phyloP scores from a whole-genome alignment of 2,329 filamentous ascomycete genomes.

The Colletotrichum caudatum region DNA sequence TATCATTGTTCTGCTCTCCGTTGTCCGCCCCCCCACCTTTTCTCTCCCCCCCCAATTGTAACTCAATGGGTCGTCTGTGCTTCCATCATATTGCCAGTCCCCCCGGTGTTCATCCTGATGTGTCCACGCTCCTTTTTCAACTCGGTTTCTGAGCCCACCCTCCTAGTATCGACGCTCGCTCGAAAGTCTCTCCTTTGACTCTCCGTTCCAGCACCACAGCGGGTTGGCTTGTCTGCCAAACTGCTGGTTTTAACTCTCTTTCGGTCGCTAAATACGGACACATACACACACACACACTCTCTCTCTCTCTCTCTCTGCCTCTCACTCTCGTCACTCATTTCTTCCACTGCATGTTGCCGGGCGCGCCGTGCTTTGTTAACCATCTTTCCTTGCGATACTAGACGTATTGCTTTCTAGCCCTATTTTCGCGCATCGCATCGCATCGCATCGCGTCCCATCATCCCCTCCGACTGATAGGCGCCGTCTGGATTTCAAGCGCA shows the following conservation, averaged over 20 bases:
- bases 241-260: conserved; percentile 12
- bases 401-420: conserved; percentile 17
- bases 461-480: neutral
- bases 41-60: neutral
- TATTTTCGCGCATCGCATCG: neutral
- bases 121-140: conserved; percentile 29
- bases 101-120: conserved; percentile 13
- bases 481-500: neutral
- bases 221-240: conserved; percentile 9
- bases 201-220: conserved; percentile 13
- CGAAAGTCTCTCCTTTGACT: conserved; percentile 14
- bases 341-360: conserved; percentile 11
- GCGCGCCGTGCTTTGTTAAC: conserved; percentile 8
- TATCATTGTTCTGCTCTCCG: conserved; percentile 23
- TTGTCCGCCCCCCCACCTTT: neutral
- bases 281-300: conserved; percentile 17
- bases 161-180: neutral
- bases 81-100: neutral
- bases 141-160: conserved; percentile 28
- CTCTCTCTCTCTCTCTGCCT: conserved; percentile 1
- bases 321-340: conserved; percentile 36
- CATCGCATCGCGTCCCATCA: neutral
- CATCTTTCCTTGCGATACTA: conserved; percentile 25
- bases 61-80: conserved; percentile 30
- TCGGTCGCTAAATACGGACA: conserved; percentile 9